Conservation (phyloP, 83 land plant genomes). For the Picea engelmannii region DNA sequence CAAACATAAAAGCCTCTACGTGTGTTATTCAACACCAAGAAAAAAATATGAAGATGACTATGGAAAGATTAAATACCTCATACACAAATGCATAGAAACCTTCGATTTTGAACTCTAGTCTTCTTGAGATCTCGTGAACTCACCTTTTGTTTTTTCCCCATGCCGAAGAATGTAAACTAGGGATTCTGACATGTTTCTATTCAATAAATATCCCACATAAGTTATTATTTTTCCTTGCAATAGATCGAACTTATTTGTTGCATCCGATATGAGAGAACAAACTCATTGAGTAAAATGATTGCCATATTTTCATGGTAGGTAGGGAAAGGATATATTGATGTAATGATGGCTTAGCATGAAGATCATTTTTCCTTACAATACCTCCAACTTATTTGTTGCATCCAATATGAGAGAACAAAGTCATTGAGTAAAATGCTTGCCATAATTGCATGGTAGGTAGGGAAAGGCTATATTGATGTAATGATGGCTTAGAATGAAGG, state of each 20-base stretch:
- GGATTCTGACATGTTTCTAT: slow-evolving; percentile 44
- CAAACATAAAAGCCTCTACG: neutral
- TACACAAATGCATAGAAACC: slow-evolving; percentile 10
- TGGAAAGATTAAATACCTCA: slow-evolving; percentile 13
- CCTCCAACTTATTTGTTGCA: no score
- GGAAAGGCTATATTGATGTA: no score
- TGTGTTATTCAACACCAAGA: neutral
- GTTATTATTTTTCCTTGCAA: neutral
- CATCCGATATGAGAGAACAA: neutral
- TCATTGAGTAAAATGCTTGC: no score
- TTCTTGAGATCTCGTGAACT: slow-evolving; percentile 24
- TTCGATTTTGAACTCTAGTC: neutral
- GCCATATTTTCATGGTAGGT: no score
- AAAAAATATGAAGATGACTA: neutral
- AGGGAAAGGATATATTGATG: no score
- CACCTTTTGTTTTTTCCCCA: slow-evolving; percentile 17
- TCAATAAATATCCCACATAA: slow-evolving; percentile 44
- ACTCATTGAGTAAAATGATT: no score
- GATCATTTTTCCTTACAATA: no score
- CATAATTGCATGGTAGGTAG: no score
- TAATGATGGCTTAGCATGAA: no score
- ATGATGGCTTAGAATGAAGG: no score
- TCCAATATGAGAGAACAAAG: no score
- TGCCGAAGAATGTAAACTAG: slow-evolving; percentile 36
- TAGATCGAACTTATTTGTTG: no score